Evolutionary conservation across 1,139 yeast species (phyloP).

Genomic region (Yamadazyma kanchanaburiensis): DNA sequence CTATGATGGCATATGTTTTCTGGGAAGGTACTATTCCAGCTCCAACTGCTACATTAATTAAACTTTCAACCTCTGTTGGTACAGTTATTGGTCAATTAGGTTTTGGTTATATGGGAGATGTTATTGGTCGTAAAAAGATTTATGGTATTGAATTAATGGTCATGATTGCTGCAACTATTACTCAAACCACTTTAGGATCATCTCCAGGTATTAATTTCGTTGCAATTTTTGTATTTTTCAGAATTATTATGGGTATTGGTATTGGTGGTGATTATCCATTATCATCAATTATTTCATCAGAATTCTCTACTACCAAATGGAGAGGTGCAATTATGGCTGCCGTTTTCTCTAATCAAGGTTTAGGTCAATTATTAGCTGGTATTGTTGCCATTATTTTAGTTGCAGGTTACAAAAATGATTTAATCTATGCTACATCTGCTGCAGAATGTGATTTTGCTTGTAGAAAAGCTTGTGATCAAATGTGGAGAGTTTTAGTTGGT

Average conservation of each 20-base stretch:
- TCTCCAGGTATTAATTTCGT: conserved; percentile 70
- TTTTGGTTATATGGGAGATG: conserved; percentile 84
- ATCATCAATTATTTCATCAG: conserved; percentile 88
- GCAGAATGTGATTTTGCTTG: conserved; percentile 62
- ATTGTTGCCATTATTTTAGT: conserved; percentile 69
- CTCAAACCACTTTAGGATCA: conserved; percentile 69
- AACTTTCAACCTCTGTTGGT: conserved; percentile 90
- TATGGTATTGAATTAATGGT: conserved; percentile 84
- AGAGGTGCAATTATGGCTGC: conserved; percentile 97
- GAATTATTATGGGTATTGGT: conserved; percentile 92
- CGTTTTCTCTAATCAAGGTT: conserved; percentile 89
- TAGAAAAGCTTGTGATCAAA: conserved; percentile 77
- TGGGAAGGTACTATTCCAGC: conserved; percentile 63
- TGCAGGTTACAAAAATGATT: conserved; percentile 64
- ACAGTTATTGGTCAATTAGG: conserved; percentile 89
- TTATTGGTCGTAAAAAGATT: conserved; percentile 81
- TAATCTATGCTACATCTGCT: conserved; percentile 48
- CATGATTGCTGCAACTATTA: conserved; percentile 75
- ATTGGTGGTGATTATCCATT: conserved; percentile 99
- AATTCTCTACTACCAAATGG: conserved; percentile 88
- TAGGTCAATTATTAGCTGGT: conserved; percentile 89
- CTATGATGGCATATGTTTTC: conserved; percentile 72
- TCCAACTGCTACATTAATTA: conserved; percentile 69
- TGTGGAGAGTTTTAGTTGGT: conserved; percentile 91
- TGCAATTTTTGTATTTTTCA: conserved; percentile 69